These are phyloP conservation scores for Trichoderma hamatum DNA, from an alignment of 2,329 filamentous ascomycete genomes.

Conservation along the genomic window DNA sequence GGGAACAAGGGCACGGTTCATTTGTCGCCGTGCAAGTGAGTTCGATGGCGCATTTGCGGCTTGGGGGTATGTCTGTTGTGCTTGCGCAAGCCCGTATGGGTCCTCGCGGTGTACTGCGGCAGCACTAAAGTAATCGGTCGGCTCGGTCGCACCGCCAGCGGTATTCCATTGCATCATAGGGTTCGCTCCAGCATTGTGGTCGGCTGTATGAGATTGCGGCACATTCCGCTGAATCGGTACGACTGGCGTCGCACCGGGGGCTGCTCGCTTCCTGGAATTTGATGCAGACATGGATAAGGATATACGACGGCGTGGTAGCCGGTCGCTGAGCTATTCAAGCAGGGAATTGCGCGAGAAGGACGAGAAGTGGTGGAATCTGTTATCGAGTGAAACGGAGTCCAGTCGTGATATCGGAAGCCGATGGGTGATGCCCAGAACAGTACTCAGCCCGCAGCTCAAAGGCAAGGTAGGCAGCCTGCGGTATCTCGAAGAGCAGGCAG, in stretches of 20 bases:
- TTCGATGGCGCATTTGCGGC: slow-evolving; percentile 47
- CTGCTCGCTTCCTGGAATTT: slow-evolving; percentile 70
- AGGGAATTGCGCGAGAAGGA: neutral
- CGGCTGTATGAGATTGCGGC: slow-evolving; percentile 51
- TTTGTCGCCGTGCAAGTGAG: slow-evolving; percentile 55
- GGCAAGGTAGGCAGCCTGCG: neutral
- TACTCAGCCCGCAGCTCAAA: slow-evolving; percentile 16
- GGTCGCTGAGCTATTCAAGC: neutral
- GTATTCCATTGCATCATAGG: slow-evolving; percentile 52
- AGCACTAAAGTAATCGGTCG: slow-evolving; percentile 43
- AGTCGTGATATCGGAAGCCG: neutral
- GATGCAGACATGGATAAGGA: slow-evolving; percentile 48
- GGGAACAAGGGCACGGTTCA: slow-evolving; percentile 55
- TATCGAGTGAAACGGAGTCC: neutral
- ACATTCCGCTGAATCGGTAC: slow-evolving; percentile 56
- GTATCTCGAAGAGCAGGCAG: neutral
- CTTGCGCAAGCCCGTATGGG: slow-evolving; percentile 45
- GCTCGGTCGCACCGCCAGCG: slow-evolving; percentile 39
- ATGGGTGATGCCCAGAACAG: slow-evolving; percentile 14
- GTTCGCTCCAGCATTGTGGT: slow-evolving; percentile 49
- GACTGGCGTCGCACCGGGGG: slow-evolving; percentile 70
- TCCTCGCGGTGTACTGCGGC: slow-evolving; percentile 40
- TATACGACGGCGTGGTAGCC: slow-evolving; percentile 9
- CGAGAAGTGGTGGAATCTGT: neutral
- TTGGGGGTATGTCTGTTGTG: slow-evolving; percentile 41